A percentile compares a stretch with the other conserved stretches of the same genome.
These are phyloP conservation scores for Torulaspora delbrueckii DNA, from an alignment of 805 yeast genomes.

Conservation along the genomic window DNA sequence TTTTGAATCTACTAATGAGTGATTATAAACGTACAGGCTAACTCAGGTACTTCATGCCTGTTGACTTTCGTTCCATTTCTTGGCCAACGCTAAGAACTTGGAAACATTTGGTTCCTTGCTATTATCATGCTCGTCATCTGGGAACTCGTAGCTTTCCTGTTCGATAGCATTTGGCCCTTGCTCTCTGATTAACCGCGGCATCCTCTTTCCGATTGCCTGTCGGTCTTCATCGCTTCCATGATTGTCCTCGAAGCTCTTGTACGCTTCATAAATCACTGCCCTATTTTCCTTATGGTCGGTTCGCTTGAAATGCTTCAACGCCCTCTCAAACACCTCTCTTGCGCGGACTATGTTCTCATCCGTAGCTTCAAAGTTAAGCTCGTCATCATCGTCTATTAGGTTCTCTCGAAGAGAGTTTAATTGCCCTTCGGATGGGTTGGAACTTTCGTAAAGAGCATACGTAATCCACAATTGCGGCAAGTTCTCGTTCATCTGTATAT, in stretches of 20 bases:
- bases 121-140: constrained; percentile 53
- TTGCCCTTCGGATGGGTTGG: constrained; percentile 50
- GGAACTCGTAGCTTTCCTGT: constrained; percentile 63
- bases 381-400: constrained; percentile 43
- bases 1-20: constrained; percentile 8
- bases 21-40: background rate
- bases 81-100: constrained; percentile 45
- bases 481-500: constrained; percentile 33
- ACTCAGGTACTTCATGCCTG: constrained; percentile 4
- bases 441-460: constrained; percentile 65
- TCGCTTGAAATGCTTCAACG: constrained; percentile 42
- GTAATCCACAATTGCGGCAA: constrained; percentile 52
- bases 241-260: constrained; percentile 55
- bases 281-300: constrained; percentile 41
- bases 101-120: constrained; percentile 20
- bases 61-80: constrained; percentile 41
- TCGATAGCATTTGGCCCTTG: constrained; percentile 40
- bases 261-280: constrained; percentile 52
- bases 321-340: constrained; percentile 54
- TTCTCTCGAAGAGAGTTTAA: constrained; percentile 17
- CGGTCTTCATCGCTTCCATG: constrained; percentile 50
- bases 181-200: constrained; percentile 49
- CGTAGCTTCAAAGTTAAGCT: constrained; percentile 45
- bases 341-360: constrained; percentile 49
- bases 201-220: constrained; percentile 38